Base-by-base conservation (phyloP, 129 eudicot genomes). In the Lactuca sativa region DNA sequence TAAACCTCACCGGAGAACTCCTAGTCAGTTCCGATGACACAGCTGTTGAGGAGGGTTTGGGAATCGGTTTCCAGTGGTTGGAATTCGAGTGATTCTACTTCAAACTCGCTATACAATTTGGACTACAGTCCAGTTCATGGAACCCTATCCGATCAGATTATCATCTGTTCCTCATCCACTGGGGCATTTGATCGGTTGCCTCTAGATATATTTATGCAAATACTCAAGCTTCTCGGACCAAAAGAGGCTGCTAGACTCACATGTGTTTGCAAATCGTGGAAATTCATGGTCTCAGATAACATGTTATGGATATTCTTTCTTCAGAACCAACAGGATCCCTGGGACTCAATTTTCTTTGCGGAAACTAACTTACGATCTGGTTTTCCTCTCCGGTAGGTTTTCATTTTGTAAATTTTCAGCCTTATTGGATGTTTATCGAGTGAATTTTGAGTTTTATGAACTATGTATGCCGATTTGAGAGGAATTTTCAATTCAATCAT, bases 181-280 rank as follows among this genome's bases (percentile, higher is more conserved):
- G 98, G 96, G 0, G 90, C 77, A 15, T 89, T 92, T 41, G 96
- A 89, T 74, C 84, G 84, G 17, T 72, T 89, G 30, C 98, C 98
- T 1, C 7, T 79, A 0, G 98, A 92, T 59, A 78, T 92, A 4
- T 72, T 92, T 18, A 56, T 79, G 62, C 84, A 78, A 37, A 92
- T 92, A 13, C 69, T 92, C 38, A 85, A 77, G 31, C 31, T 84
- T 5, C 73, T 92, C 16, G 98, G 92, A 4, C 98, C 98, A 3
- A 89, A 69, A 59, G 98, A 92, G 25, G 73, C 91, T 0, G 98
- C 92, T 4, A 83, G 79, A 66, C 74, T 92, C 15, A 74, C 83
- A 0, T 77, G 75, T 9, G 87, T 92, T 1, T 92, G 98, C 56
- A 92, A 75, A 56, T 71, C 90, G 13, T 92, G 90, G 96, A 85